Evolutionary conservation across 2,329 filamentous ascomycete species (phyloP), one percentile per base, ranked within the genome.

Genomic region (Diplodia corticola): DNA sequence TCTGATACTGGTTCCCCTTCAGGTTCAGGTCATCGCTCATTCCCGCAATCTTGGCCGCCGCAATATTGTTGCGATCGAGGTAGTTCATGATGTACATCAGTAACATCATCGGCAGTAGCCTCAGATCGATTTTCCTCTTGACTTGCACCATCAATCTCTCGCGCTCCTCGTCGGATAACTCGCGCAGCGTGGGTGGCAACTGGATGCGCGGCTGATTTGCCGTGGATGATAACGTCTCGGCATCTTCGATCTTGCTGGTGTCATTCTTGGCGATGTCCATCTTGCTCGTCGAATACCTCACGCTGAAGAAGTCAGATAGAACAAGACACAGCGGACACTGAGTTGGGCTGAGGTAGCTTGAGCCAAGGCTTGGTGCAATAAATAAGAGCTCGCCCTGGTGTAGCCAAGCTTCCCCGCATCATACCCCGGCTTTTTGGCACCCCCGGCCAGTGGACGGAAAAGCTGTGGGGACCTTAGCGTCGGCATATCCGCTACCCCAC

Each of bases 1-100:
- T 77, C 55, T 74, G 70, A 50, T 77, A 77, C 63, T 77, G 71
- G 1, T 72, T 76, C 17, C 72, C 67, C 66, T 70, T 68, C 68
- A 77, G 72, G 10, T 49, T 54, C 13, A 77, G 66, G 67, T 77
- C 73, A 54, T 74, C 72, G 60, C 76, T 71, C 6, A 78, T 68
- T 22, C 74, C 74, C 30, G 74, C 72, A 15, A 77, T 69, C 60
- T 74, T 71, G 1, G 75, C 75, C 13, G 75, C 73, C 7, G 74
- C 75, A 20, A 77, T 75, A 54, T 77, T 77, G 68, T 77, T 65
- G 10, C 50, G 50, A 10, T 65, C 63, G 12, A 90, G 77, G 75
- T 91, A 92, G 77, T 92, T 92, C 80, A 90, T 82, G 74, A 65
- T 59, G 73, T 92, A 92, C 79, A 92, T 90, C 69, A 91, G 75